Percentiles rank a stretch among this genome's conserved stretches.
Conservation (phyloP, 352 stramenopile species). For the Globisporangium carolinianum region DNA sequence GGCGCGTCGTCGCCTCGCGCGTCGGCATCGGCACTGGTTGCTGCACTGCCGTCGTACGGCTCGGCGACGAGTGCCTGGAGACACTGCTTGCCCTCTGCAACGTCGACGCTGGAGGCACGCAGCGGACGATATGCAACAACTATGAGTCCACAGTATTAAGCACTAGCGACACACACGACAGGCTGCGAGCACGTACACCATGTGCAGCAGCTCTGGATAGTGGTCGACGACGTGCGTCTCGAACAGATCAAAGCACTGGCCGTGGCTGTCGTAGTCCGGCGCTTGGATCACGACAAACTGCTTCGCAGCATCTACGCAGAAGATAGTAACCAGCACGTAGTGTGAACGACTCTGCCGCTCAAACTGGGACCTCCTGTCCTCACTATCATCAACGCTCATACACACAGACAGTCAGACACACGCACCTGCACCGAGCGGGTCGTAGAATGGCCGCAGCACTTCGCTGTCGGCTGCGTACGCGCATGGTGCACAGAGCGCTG, state of each 20-base stretch:
- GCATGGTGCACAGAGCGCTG: constrained; percentile 1
- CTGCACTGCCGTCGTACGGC: constrained; percentile 4
- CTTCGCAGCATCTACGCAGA: constrained; percentile 23
- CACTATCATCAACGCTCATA: background rate
- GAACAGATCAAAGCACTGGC: constrained; percentile 9
- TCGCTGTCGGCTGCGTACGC: constrained; percentile 5
- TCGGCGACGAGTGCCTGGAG: background rate
- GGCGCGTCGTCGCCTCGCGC: constrained; percentile 30
- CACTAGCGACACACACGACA: background rate
- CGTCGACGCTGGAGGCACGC: background rate
- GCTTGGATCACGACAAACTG: constrained; percentile 25
- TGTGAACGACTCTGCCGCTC: background rate
- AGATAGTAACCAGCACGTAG: background rate
- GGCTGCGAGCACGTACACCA: background rate
- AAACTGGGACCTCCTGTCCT: background rate
- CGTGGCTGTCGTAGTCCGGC: constrained; percentile 18
- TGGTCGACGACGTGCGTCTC: constrained; percentile 13
- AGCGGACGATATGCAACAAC: background rate
- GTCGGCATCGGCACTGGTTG: constrained; percentile 9
- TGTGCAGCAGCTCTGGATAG: constrained; percentile 1
- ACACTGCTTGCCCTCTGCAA: background rate
- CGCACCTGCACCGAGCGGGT: constrained; percentile 8
- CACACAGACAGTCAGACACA: constrained; percentile 2
- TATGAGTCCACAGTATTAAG: too few species aligned
- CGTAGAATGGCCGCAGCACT: constrained; percentile 8